Conservation (phyloP, 1,284 basidiomycete species). For the Salmacisia buchloeana region DNA sequence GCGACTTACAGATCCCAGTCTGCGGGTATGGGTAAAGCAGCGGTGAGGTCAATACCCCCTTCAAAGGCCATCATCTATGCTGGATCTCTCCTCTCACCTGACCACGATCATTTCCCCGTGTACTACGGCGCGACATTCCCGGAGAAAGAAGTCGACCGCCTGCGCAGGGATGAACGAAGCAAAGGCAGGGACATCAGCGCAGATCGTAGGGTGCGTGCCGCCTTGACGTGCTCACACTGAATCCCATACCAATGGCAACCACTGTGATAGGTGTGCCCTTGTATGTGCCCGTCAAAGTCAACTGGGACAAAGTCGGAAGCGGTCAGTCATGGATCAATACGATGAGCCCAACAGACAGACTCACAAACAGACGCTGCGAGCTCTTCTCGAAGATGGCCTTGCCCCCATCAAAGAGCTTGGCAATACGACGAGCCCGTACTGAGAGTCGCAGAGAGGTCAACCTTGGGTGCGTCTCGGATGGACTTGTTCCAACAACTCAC, state of each 20-base stretch:
- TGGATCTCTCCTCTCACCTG: conserved; percentile 6
- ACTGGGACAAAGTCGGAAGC: conserved; percentile 12
- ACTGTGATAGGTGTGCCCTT: conserved; percentile 65
- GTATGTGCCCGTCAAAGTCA: conserved; percentile 73
- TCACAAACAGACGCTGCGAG: conserved; percentile 67
- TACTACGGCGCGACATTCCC: conserved; percentile 71
- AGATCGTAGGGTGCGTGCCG: neutral
- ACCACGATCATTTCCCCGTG: conserved; percentile 67
- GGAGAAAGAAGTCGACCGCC: conserved; percentile 77
- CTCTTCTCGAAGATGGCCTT: conserved; percentile 58
- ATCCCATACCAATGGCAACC: conserved; percentile 76
- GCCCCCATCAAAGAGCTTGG: conserved; percentile 60
- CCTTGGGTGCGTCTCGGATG: neutral
- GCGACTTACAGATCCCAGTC: conserved; percentile 2
- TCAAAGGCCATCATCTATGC: neutral
- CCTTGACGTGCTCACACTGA: conserved; percentile 16
- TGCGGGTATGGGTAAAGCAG: neutral
- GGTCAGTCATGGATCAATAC: neutral
- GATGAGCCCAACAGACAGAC: neutral
- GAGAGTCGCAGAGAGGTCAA: neutral
- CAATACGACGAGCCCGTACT: conserved; percentile 62
- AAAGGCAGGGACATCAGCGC: neutral
- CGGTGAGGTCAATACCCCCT: neutral
- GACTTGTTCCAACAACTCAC: neutral
- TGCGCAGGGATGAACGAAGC: conserved; percentile 50